Base-by-base conservation (phyloP, 345 rosid species). In the Hibiscus mutabilis region DNA sequence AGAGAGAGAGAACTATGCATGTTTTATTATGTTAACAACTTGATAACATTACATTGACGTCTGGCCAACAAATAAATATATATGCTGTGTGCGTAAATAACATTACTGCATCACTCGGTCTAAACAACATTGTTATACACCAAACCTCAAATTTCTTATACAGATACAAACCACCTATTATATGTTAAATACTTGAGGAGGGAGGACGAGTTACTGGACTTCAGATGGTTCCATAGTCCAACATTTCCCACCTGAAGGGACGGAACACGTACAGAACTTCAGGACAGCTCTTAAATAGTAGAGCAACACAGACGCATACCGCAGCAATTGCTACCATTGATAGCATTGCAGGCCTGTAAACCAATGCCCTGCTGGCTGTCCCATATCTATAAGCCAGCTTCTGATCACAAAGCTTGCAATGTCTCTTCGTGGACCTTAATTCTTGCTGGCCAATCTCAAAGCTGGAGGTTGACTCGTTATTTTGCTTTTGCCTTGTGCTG, bases 271-370 rank as follows among this genome's bases (percentile, higher is more conserved):
- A 92, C 70, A 89, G 83, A 13, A 95, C 99, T 76, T 95, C 99
- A 2, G 98, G 99, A 25, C 81, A 88, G 78, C 97, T 92, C 90
- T 96, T 96, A 83, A 96, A 96, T 55, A 92, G 84, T 66, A 96
- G 97, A 11, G 99, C 98, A 46, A 96, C 98, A 25, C 98, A 96
- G 47, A 92, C 99, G 5, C 99, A 96, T 21, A 92, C 99, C 0
- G 97, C 97, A n/a, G 98, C 99, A 13, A 96, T 81, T 6, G 91
- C 93, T 78, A 96, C 92, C 98, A 92, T 91, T 13, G 98, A 92
- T 60, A 96, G 82, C 99, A 96, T 88, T 19, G 99, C 90, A 1
- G 99, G 99, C 83, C 93, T 87, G 85, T 92, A 96, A 29, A 83
- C 79, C 37, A 90, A 82, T 53, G 96, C 83, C 82, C 85, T 79